These are phyloP conservation scores for Gossypium raimondii DNA, from an alignment of 345 rosid genomes.

Conservation along the genomic window DNA sequence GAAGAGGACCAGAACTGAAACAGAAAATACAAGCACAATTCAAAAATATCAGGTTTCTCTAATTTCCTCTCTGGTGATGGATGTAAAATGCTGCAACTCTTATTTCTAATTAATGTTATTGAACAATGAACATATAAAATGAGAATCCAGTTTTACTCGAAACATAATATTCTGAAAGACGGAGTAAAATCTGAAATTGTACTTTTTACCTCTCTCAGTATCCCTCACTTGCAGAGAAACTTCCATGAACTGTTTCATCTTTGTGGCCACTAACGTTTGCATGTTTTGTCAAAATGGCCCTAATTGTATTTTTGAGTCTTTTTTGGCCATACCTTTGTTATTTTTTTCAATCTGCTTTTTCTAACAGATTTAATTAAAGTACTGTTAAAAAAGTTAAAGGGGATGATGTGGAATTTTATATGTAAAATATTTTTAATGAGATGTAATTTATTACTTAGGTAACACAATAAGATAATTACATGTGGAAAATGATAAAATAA, in stretches of 20 bases:
- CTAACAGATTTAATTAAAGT: too few species aligned
- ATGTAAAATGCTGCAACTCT: not conserved
- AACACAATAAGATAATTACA: too few species aligned
- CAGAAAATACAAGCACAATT: constrained; percentile 76
- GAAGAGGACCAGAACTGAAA: constrained; percentile 89
- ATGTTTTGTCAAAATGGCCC: too few species aligned
- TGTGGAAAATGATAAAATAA: too few species aligned
- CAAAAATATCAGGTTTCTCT: constrained; percentile 78
- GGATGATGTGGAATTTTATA: too few species aligned
- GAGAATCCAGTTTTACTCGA: not conserved
- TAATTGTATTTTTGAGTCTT: too few species aligned
- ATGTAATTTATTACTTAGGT: too few species aligned
- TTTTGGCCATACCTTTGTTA: too few species aligned
- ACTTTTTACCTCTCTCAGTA: not conserved
- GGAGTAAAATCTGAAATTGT: not conserved
- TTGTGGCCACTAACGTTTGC: not conserved
- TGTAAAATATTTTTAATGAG: too few species aligned
- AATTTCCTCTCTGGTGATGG: constrained; percentile 13
- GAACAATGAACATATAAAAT: not conserved
- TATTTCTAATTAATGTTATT: not conserved
- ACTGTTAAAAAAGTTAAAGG: too few species aligned
- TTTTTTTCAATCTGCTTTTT: too few species aligned
- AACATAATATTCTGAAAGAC: not conserved
- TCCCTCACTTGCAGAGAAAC: not conserved
- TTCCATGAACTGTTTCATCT: not conserved